Evolutionary conservation across 2,329 filamentous ascomycete genomes (phyloP).

Genomic region (Aspergillus terreus): DNA sequence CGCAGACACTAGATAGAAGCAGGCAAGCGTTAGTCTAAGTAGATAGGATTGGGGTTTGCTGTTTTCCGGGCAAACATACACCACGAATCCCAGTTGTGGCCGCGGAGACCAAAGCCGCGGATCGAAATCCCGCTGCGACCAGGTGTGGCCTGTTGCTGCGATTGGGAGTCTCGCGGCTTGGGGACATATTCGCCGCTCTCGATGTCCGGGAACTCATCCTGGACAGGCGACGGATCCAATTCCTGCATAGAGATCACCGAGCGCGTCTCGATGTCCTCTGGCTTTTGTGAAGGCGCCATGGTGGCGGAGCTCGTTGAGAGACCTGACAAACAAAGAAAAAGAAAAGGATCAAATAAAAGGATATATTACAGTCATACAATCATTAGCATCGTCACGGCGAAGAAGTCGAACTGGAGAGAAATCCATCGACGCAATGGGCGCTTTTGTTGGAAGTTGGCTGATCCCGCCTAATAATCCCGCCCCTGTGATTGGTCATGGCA

Average conservation of each 20-base stretch:
- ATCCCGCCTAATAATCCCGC: not conserved
- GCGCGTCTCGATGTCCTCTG: slow-evolving; percentile 30
- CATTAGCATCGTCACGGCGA: not conserved
- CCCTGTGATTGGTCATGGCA: not conserved
- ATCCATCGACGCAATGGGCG: no score
- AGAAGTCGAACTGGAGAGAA: no score
- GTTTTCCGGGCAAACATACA: slow-evolving; percentile 47
- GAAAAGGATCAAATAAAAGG: not conserved
- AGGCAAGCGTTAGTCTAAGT: not conserved
- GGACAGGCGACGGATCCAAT: slow-evolving; percentile 79
- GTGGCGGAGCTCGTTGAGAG: not conserved
- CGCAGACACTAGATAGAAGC: slow-evolving; percentile 55
- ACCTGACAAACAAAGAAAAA: not conserved
- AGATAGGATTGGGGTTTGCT: not conserved
- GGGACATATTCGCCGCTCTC: slow-evolving; percentile 50
- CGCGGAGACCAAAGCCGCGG: slow-evolving; percentile 54
- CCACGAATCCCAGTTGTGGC: slow-evolving; percentile 72
- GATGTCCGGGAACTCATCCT: slow-evolving; percentile 45
- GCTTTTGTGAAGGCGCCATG: slow-evolving; percentile 19
- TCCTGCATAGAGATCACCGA: slow-evolving; percentile 67
- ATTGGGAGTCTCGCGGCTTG: slow-evolving; percentile 17
- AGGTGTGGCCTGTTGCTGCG: not conserved
- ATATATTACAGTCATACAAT: not conserved
- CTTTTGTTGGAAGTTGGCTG: no score
- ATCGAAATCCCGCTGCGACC: slow-evolving; percentile 15